A percentile compares a stretch with the other conserved stretches of the same genome.
Evolutionary conservation across 2,329 filamentous ascomycete species (phyloP).

Genomic region (Gnomoniopsis sp.): DNA sequence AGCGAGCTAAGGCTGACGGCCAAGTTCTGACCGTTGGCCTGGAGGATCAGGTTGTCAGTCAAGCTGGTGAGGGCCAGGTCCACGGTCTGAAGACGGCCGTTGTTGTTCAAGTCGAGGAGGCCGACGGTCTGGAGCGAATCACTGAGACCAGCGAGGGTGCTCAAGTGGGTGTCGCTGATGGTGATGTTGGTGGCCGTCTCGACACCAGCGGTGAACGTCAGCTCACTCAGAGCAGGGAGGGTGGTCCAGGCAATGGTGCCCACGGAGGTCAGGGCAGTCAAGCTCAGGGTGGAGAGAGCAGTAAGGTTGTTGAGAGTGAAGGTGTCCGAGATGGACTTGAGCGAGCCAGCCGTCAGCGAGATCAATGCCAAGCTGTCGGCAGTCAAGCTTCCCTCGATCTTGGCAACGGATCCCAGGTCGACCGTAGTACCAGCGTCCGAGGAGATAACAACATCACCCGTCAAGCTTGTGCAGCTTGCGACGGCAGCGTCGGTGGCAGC

Average conservation of each 20-base stretch:
- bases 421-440: constrained; percentile 54
- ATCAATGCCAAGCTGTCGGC: constrained; percentile 60
- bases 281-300: constrained; percentile 63
- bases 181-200: constrained; percentile 63
- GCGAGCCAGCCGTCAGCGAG: constrained; percentile 56
- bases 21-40: constrained; percentile 74
- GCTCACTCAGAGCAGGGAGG: constrained; percentile 56
- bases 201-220: constrained; percentile 54
- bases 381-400: constrained; percentile 56
- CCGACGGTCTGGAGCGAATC: constrained; percentile 66
- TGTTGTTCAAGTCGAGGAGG: constrained; percentile 84
- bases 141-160: constrained; percentile 69
- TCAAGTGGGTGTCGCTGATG: constrained; percentile 85
- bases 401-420: constrained; percentile 56
- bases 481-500: constrained; percentile 59
- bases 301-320: constrained; percentile 70
- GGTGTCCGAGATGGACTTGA: constrained; percentile 64
- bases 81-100: constrained; percentile 73
- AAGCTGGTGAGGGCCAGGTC: constrained; percentile 76
- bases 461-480: constrained; percentile 62
- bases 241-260: constrained; percentile 68
- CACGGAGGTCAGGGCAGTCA: constrained; percentile 63
- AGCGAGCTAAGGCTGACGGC: constrained; percentile 74
- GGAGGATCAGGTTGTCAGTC: constrained; percentile 66
- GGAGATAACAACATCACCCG: constrained; percentile 65